A percentile compares a stretch with the other conserved stretches of the same genome.
phyloP scores from a whole-genome alignment of 2,329 filamentous ascomycete species.

The Calonectria fujianensis region DNA sequence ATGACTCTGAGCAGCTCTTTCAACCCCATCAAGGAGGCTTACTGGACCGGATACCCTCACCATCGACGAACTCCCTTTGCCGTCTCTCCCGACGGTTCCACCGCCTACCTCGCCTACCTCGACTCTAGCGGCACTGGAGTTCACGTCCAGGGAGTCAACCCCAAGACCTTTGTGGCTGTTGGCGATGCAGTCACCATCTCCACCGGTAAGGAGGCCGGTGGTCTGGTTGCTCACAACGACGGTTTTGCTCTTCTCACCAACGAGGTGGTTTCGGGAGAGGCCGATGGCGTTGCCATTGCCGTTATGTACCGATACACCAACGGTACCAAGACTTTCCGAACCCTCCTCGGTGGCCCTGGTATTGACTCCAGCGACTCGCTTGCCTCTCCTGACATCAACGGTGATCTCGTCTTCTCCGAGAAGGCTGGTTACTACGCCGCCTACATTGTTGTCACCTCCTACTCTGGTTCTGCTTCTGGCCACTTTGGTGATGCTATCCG shows the following conservation, averaged over 20 bases:
- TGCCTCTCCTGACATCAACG: constrained; percentile 76
- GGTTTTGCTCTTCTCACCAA: constrained; percentile 79
- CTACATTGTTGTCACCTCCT: constrained; percentile 77
- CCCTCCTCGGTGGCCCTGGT: constrained; percentile 74
- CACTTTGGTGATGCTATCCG: constrained; percentile 74
- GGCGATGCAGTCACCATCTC: constrained; percentile 71
- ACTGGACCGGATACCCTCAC: constrained; percentile 77
- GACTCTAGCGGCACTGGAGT: constrained; percentile 73
- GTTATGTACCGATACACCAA: constrained; percentile 76
- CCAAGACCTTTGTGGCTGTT: constrained; percentile 71
- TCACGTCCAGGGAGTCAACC: constrained; percentile 74
- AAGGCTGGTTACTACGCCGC: constrained; percentile 74
- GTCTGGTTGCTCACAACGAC: constrained; percentile 78
- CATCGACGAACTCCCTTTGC: constrained; percentile 78
- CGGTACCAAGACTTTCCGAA: constrained; percentile 75
- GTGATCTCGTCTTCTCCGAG: constrained; percentile 77
- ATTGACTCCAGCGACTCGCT: constrained; percentile 68
- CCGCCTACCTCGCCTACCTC: constrained; percentile 76
- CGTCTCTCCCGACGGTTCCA: constrained; percentile 76
- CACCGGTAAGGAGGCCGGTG: constrained; percentile 75
- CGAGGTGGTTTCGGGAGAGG: constrained; percentile 70
- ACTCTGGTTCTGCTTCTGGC: constrained; percentile 71
- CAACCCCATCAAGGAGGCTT: constrained; percentile 74
- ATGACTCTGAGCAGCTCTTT: constrained; percentile 71
- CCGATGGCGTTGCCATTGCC: constrained; percentile 71